phyloP scores from a whole-genome alignment of 2,329 filamentous ascomycete genomes.

The Fusarium udum region DNA sequence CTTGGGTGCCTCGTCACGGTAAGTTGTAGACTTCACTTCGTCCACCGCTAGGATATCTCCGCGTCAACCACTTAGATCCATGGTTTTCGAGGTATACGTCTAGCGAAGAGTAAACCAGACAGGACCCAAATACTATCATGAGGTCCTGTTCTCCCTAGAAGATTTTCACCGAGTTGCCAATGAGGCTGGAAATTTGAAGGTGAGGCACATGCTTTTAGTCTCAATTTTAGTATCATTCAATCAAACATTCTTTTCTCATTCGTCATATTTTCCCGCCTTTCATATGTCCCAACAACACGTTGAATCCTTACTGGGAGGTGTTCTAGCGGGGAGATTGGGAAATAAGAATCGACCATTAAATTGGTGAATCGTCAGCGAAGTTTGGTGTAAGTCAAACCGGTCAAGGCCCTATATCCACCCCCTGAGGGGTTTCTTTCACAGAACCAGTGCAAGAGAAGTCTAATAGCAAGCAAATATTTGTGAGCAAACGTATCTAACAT shows the following conservation, averaged over 20 bases:
- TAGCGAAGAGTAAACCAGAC: conserved; percentile 80
- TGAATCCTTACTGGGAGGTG: background rate
- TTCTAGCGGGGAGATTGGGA: background rate
- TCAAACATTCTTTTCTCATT: background rate
- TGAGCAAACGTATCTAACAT: conserved; percentile 31
- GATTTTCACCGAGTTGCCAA: conserved; percentile 73
- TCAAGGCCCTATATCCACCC: background rate
- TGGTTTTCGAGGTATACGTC: conserved; percentile 93
- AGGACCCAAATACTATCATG: conserved; percentile 58
- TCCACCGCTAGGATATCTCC: conserved; percentile 85
- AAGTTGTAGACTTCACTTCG: conserved; percentile 35
- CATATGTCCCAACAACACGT: background rate
- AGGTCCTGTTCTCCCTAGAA: conserved; percentile 76
- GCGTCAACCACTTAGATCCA: conserved; percentile 73
- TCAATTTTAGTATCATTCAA: background rate
- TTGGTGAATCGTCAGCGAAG: background rate
- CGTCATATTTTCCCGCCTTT: background rate
- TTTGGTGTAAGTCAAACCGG: background rate
- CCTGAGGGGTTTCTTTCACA: background rate
- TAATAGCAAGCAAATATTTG: conserved; percentile 17
- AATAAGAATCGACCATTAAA: background rate
- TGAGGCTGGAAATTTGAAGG: conserved; percentile 86
- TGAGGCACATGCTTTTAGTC: conserved; percentile 71
- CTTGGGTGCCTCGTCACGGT: conserved; percentile 19
- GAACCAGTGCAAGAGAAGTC: background rate